Base-by-base conservation (phyloP, 306 rosid genomes). In the Glycyrrhiza uralensis region DNA sequence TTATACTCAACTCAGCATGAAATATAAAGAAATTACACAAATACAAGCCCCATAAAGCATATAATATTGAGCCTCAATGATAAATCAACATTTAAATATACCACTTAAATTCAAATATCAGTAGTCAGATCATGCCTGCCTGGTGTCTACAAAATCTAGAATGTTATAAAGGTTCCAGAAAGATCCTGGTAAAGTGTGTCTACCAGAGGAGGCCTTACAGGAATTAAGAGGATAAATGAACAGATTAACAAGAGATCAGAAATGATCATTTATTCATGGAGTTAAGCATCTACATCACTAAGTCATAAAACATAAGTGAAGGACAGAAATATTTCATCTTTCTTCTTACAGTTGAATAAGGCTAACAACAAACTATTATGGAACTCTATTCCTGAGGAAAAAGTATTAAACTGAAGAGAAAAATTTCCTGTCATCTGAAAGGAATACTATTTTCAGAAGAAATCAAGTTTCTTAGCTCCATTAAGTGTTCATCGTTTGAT, bases 401-500 rank as follows among this genome's bases (percentile, higher is more conserved):
- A 64, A 60, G 79, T 73, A 52, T 66, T 65, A 65, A 76, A 59
- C 63, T 24, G 64, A 23, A 67, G 71, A 64, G 44, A 28, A 65
- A 49, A 41, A 75, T 35, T 56, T 84, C 70, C 57, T 86, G 87
- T 91, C 97, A 93, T 86, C 94, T 89, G 63, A 82, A 79, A 17
- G 84, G 87, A 74, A 88, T 77, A 71, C 86, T 81, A 73, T 80
- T 84, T 83, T 84, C 87, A 55, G 84, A 68, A 75, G 99, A 91
- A 81, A 85, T 85, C 85, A 95, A 80, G 83, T 88, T 89, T 84
- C 84, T 95, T 84, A 95, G 69, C 88, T 89, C 92, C 84, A 81
- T 76, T 83, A 89, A 88, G 83, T 95, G 96, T 83, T 95, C 99
- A 70, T 95, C 97, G 4, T 89, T 87, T 67, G 99, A 89, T 85